Base-by-base conservation (phyloP, 331 rosid species). In the Malus hybrid region DNA sequence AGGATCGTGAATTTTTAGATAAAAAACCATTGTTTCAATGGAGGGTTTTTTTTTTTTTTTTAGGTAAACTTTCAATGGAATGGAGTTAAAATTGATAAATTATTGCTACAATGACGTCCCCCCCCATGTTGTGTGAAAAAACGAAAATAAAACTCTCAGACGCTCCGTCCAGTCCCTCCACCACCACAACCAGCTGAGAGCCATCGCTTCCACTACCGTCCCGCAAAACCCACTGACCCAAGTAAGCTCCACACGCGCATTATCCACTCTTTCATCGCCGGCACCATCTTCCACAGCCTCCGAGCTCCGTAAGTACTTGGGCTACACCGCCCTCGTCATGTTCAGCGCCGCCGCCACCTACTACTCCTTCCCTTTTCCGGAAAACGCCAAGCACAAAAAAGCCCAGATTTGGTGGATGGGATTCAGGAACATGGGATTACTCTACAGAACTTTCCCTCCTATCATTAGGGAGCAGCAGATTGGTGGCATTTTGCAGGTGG, bases 401-500 rank as follows among this genome's bases (percentile, higher is more conserved):
- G 99, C 99, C 33, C 93, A 90, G 78, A 78, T 94, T 83, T 94
- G 66, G 96, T 94, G 11, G 97, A 94, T 84, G 99, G 85, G 66
- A 85, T 94, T 50, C 92, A 90, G 87, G 96, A 87, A 4, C 77
- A 84, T 75, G 99, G 99, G n/a, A 87, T 94, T 36, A 92, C 99
- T 12, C 77, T 94, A 56, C 99, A 92, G 90, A 92, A 94, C 79
- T 92, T 39, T 53, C 97, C 99, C 4, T 94, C 99, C 24, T 24
- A 24, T 24, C 68, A 94, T 90, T 22, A 82, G 96, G 78, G 99
- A 91, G 81, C 99, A 94, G 82, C 97, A 94, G 85, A 88, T 94
- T 72, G 98, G 98, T 68, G 98, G 98, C 77, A 94, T 94, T 60
- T 42, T 94, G 75, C 98, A 94, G 97, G 99, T 91, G 32, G 11